Base-by-base conservation (phyloP, 129 eudicot genomes). In the Flaveria sonorensis region DNA sequence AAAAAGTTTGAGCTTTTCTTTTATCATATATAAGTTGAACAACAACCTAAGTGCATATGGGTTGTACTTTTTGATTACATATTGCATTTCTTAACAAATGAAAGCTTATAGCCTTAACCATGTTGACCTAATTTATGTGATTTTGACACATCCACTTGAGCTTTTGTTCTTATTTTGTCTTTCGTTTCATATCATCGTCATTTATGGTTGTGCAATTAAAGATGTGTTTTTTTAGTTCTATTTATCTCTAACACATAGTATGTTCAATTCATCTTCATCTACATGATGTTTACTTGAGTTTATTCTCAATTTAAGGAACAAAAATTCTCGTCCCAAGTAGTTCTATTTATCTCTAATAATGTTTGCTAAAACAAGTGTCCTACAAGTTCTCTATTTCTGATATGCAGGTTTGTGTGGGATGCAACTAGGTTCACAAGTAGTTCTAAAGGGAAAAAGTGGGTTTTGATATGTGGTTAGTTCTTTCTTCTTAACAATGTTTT, bases 401-500 rank as follows among this genome's bases (percentile, higher is more conserved):
- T 46, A 30, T 76, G 70, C 70, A 92, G 97, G 93, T 32, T 32
- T 7, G 7, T 32, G 39, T 32, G 7, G 7, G 39, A 87, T 96
- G 46, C 96, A 92, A 84, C 93, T 96, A 72, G 97, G 96, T 52
- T 93, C 88, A 77, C 82, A 88, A 83, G 93, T 89, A 70, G 87
- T 86, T 10, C 65, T 92, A 60, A 89, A 82, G 75, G 88, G 82
- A 73, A 92, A 89, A 88, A 96, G 97, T 92, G 45, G 39, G 15
- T 77, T 36, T 11, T 14, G 51, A 3, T 9, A 12, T 7, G 46
- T 19, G 6, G 10, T 57, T 42, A 53, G 7, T 71, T 50, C 6
- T 53, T 32, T 32, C 39, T 32, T 32, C 39, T 32, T 32, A 32
- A 5, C 39, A 32, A 32, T 32, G 4, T 59, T 20, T 19, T 5